Evolutionary conservation across 2,329 filamentous ascomycete species (phyloP), one percentile per base, ranked within the genome.

Genomic region (Emmonsia crescens): DNA sequence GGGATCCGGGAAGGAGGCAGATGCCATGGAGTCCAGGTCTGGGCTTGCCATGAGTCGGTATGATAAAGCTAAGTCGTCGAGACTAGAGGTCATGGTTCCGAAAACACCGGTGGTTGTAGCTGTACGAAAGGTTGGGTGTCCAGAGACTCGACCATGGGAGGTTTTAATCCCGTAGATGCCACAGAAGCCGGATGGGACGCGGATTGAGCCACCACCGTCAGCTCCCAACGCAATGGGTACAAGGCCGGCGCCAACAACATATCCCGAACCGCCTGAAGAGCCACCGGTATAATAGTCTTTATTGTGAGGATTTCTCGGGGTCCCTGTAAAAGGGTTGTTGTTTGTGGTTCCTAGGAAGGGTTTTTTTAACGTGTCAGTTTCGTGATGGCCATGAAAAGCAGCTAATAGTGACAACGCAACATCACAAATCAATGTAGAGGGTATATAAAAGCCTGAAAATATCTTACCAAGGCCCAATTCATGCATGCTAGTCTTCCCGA

Each of bases 161-260:
- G 89, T 80, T 74, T 96, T 96, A 62, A 96, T 80, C 1, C 91
- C 91, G 74, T 88, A 96, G 27, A 90, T 77, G 57, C 90, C 89
- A 72, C 89, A 94, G 76, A 89, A 93, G 38, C 82, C 81, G 0
- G 85, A 77, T 0, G 90, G 90, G 44, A 94, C 83, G 46, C 90
- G 85, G 61, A 90, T 83, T 63, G 85, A 89, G 63, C 89, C 89
- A 44, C 89, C 88, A 1, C 88, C 87, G 68, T 93, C 89, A 5
- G 86, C 87, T 44, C 89, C 90, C 31, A 92, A 78, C 1, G 84
- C 83, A 64, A 77, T 85, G n/a, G 89, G 89, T 2, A 92, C 80
- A 29, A 94, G 75, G 1, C 89, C 89, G 8, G 84, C 82, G 24
- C 82, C 82, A 31, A 92, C 80, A 14, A 85, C 82, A 60, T 90